A percentile compares a stretch with the other conserved stretches of the same genome.
Conservation (phyloP, 805 yeast species). For the Wickerhamiella hasegawae region DNA sequence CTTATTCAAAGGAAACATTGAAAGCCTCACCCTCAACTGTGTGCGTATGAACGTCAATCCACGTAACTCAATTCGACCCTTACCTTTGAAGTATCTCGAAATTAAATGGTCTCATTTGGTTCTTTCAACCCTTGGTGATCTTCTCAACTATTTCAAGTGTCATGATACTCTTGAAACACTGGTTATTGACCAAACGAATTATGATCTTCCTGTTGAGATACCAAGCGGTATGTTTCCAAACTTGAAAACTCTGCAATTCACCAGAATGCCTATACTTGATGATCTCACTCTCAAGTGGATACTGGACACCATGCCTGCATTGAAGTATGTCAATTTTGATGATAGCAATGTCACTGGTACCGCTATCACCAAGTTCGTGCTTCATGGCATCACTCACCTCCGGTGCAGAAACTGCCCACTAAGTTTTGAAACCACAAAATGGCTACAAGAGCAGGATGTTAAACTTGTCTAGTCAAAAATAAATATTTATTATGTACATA, state of each 20-base stretch:
- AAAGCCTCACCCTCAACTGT: too few relatives aligned
- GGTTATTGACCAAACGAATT: neutral
- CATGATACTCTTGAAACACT: neutral
- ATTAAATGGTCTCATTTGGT: neutral
- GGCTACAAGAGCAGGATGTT: conserved; percentile 3
- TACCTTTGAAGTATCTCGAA: conserved; percentile 2
- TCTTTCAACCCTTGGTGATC: neutral
- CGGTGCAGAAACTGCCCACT: conserved; percentile 9
- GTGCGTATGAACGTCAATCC: too few relatives aligned
- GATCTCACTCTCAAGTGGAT: conserved; percentile 9
- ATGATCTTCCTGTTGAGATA: neutral
- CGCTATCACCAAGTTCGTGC: conserved; percentile 6
- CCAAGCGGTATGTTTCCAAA: neutral
- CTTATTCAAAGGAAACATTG: too few relatives aligned
- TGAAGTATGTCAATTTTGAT: conserved; percentile 11
- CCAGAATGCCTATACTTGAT: conserved; percentile 9
- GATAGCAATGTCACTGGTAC: conserved; percentile 12
- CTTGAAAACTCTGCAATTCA: conserved; percentile 10
- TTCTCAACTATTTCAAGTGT: neutral
- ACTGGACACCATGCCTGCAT: conserved; percentile 7
- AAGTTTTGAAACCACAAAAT: conserved; percentile 9
- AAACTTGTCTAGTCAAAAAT: neutral
- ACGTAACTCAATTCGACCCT: too few relatives aligned
- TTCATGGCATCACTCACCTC: conserved; percentile 6
- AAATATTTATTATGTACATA: neutral